Evolutionary conservation across 1,139 yeast genomes (phyloP).

Genomic region (Debaryomycetaceae sp.): DNA sequence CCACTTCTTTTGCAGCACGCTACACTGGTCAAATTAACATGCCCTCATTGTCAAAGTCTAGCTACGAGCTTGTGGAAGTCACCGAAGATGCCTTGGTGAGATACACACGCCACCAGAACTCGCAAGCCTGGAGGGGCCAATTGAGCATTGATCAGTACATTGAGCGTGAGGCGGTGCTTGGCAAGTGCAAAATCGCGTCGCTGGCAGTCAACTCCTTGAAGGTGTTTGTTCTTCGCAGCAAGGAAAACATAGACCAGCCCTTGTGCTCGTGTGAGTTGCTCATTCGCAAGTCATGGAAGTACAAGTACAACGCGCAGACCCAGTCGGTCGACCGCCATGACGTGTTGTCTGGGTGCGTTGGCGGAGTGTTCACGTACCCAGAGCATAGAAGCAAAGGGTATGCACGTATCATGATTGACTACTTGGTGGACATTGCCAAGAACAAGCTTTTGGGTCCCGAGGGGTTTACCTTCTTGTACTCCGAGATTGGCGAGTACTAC

Average conservation of each 20-base stretch:
- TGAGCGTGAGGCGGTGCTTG: constrained; percentile 44
- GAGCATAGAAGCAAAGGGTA: constrained; percentile 61
- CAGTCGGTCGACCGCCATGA: constrained; percentile 17
- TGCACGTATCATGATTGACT: constrained; percentile 57
- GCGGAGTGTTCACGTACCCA: constrained; percentile 61
- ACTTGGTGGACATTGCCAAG: constrained; percentile 27
- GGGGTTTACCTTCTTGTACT: constrained; percentile 53
- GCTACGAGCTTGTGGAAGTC: constrained; percentile 18
- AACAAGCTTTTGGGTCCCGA: constrained; percentile 25
- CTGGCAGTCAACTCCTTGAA: constrained; percentile 19
- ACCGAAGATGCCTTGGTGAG: constrained; percentile 40
- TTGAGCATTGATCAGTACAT: constrained; percentile 46
- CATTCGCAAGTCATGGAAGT: constrained; percentile 24
- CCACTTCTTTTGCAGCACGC: too few species aligned
- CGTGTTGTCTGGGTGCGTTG: constrained; percentile 51
- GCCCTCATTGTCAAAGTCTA: constrained; percentile 3
- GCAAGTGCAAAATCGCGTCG: constrained; percentile 29
- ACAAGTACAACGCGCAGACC: constrained; percentile 15
- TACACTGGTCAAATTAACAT: background rate
- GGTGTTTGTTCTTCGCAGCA: constrained; percentile 28
- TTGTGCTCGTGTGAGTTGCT: constrained; percentile 37
- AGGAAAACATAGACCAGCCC: constrained; percentile 16
- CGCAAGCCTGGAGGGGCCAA: constrained; percentile 50
- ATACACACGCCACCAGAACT: constrained; percentile 46
- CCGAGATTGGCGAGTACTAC: constrained; percentile 72